Percentiles rank a stretch among this genome's conserved stretches.
phyloP scores from a whole-genome alignment of 2,329 filamentous ascomycete species.

The Coniochaeta hoffmannii region DNA sequence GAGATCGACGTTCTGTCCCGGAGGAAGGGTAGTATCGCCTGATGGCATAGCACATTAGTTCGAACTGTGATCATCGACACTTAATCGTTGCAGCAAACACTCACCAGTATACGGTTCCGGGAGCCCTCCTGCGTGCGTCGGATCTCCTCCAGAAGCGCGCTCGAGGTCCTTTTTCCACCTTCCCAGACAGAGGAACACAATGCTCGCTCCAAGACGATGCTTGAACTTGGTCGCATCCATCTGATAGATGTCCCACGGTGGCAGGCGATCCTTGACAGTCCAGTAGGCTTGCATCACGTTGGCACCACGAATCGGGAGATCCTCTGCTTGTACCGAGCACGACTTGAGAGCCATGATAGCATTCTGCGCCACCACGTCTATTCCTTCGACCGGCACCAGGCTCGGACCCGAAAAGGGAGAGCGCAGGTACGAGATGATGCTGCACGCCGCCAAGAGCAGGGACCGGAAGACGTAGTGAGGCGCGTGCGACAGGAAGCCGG shows the following conservation, averaged over 20 bases:
- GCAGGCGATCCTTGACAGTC: conserved; percentile 28
- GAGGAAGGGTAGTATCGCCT: conserved; percentile 4
- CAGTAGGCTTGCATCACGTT: conserved; percentile 43
- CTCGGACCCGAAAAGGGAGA: conserved; percentile 28
- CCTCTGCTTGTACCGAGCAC: conserved; percentile 40
- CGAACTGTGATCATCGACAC: not conserved
- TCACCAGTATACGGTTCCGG: not conserved
- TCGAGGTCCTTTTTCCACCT: conserved; percentile 37
- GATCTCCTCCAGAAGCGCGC: conserved; percentile 16
- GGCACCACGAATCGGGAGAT: conserved; percentile 37
- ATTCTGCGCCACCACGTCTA: conserved; percentile 16
- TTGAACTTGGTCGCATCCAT: conserved; percentile 21
- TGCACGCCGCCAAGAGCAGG: conserved; percentile 35
- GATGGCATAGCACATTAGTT: not conserved
- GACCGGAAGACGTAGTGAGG: conserved; percentile 43
- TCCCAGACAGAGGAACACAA: conserved; percentile 42
- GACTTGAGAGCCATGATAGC: conserved; percentile 27
- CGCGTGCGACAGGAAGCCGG: conserved; percentile 34
- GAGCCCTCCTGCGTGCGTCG: not conserved
- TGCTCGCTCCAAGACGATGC: conserved; percentile 39
- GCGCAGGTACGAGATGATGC: conserved; percentile 37
- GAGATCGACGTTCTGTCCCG: conserved; percentile 9
- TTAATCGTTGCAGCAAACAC: not conserved
- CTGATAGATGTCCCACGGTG: conserved; percentile 26
- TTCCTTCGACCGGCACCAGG: conserved; percentile 15